These are phyloP conservation scores for Arthrobotrys entomopaga DNA, from an alignment of 2,329 filamentous ascomycete species.

Conservation along the genomic window DNA sequence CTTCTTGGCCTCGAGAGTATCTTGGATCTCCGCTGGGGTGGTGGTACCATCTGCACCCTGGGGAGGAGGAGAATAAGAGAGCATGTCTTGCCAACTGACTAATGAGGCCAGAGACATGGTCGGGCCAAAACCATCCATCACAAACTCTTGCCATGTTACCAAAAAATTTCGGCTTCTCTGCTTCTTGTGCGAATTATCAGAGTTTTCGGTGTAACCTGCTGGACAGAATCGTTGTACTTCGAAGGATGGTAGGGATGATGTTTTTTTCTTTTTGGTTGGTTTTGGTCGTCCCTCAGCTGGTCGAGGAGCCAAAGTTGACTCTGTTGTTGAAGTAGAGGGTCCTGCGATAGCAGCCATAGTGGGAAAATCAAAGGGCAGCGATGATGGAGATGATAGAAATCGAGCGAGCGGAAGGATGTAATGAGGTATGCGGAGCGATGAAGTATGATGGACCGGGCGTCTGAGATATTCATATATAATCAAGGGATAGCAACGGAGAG, in stretches of 20 bases:
- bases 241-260: slow-evolving; percentile 28
- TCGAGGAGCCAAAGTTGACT: slow-evolving; percentile 9
- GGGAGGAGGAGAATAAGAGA: slow-evolving; percentile 39
- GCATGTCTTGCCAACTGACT: slow-evolving; percentile 51
- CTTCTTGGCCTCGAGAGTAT: slow-evolving; percentile 25
- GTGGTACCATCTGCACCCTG: slow-evolving; percentile 21
- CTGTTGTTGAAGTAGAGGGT: slow-evolving; percentile 5
- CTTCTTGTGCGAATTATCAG: neutral
- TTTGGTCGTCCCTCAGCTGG: slow-evolving; percentile 9
- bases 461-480: no score
- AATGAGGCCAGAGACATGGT: slow-evolving; percentile 46
- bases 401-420: slow-evolving; percentile 25
- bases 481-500: no score
- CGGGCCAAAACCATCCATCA: slow-evolving; percentile 40
- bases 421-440: neutral
- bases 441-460: no score
- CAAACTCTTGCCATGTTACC: slow-evolving; percentile 51
- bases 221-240: slow-evolving; percentile 30
- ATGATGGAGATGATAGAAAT: slow-evolving; percentile 3
- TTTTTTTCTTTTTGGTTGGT: slow-evolving; percentile 21
- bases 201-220: neutral
- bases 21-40: slow-evolving; percentile 35
- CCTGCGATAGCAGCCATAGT: neutral
- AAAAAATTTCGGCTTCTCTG: slow-evolving; percentile 16
- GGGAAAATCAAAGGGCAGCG: neutral